Evolutionary conservation across 2,329 filamentous ascomycete species (phyloP).

Genomic region (Trichophaea hybrida): DNA sequence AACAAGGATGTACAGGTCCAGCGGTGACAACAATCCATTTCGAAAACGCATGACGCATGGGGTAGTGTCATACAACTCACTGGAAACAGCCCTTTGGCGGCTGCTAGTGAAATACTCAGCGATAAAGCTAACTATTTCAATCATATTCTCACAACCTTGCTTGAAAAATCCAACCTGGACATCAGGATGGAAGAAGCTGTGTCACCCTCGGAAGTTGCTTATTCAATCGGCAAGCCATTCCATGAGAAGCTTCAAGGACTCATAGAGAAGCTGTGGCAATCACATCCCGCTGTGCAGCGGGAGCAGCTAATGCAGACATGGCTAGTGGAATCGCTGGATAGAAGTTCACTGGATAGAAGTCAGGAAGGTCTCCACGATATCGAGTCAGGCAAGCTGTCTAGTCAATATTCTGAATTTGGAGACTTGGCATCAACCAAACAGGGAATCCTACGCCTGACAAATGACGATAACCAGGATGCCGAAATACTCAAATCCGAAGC

Average conservation of each 20-base stretch:
- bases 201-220: neutral
- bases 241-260: neutral
- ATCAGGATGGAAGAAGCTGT: neutral
- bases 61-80: neutral
- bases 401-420: neutral
- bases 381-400: neutral
- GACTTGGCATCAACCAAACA: neutral
- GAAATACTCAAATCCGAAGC: neutral
- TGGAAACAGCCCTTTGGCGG: neutral
- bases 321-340: no score
- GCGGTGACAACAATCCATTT: neutral
- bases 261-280: neutral
- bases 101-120: neutral
- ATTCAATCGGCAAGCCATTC: neutral
- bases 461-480: neutral
- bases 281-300: neutral
- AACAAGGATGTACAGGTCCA: neutral
- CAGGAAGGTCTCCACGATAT: neutral
- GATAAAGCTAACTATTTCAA: neutral
- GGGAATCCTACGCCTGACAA: neutral
- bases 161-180: neutral
- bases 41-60: neutral
- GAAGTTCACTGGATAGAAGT: neutral
- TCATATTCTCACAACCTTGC: neutral
- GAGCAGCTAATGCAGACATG: neutral